These are phyloP conservation scores for Bruguiera gymnorhiza DNA, from an alignment of 345 rosid species.

Conservation along the genomic window DNA sequence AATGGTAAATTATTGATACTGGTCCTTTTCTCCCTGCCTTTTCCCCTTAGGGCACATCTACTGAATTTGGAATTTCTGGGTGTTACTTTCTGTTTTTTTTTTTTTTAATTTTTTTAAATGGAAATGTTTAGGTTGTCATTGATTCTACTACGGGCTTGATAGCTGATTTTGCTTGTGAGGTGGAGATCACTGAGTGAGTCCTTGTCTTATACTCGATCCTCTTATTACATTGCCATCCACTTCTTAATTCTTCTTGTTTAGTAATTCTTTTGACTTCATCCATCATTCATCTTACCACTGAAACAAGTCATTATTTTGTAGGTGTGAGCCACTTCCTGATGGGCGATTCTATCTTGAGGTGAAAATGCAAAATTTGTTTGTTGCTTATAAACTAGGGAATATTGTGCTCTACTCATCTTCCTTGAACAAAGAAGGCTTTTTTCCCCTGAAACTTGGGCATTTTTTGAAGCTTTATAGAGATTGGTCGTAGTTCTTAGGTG, in stretches of 20 bases:
- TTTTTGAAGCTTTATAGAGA: too few species aligned
- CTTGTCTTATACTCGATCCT: not conserved
- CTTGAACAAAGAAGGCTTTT: too few species aligned
- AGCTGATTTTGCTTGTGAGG: constrained; percentile 91
- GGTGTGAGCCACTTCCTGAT: constrained; percentile 95
- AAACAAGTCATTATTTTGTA: constrained; percentile 18
- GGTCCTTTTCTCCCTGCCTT: constrained; percentile 16
- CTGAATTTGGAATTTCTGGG: constrained; percentile 7
- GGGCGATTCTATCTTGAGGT: constrained; percentile 90
- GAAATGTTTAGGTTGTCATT: constrained; percentile 57
- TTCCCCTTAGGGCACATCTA: not conserved
- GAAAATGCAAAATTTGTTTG: not conserved
- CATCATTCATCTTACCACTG: not conserved
- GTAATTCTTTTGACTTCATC: not conserved
- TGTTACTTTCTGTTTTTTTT: not conserved
- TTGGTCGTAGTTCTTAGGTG: too few species aligned
- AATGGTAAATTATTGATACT: constrained; percentile 52
- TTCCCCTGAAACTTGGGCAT: too few species aligned
- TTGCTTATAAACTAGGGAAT: too few species aligned
- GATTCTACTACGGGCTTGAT: constrained; percentile 66
- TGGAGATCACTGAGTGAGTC: constrained; percentile 93
- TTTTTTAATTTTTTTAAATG: not conserved
- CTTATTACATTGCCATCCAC: not conserved
- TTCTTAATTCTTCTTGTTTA: constrained; percentile 7
- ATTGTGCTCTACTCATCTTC: too few species aligned